phyloP scores from a whole-genome alignment of 2,329 filamentous ascomycete genomes.

The Neofusicoccum laricinum region DNA sequence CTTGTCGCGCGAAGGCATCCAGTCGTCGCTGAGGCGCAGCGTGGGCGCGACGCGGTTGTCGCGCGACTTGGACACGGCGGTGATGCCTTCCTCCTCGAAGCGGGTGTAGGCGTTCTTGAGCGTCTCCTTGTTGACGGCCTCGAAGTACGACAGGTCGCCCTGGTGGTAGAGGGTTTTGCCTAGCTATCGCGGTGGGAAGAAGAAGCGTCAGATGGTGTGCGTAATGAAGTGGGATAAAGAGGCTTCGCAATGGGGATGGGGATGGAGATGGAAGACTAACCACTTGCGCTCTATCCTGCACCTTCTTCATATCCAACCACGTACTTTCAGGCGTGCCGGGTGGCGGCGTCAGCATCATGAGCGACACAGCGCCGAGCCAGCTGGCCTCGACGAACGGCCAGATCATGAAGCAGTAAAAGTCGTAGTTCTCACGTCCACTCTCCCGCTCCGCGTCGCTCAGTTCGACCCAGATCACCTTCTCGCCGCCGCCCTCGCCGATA shows the following conservation, averaged over 20 bases:
- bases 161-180: constrained; percentile 98
- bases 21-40: constrained; percentile 69
- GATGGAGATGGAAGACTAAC: constrained; percentile 42
- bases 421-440: constrained; percentile 86
- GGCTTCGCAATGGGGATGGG: neutral
- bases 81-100: constrained; percentile 87
- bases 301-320: constrained; percentile 76
- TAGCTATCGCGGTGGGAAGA: constrained; percentile 50
- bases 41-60: constrained; percentile 60
- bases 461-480: constrained; percentile 63
- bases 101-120: constrained; percentile 88
- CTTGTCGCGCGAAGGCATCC: constrained; percentile 67
- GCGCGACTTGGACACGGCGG: constrained; percentile 65
- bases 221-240: no score
- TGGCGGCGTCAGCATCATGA: constrained; percentile 83
- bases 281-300: constrained; percentile 77
- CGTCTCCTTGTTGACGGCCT: constrained; percentile 97
- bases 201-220: no score
- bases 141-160: constrained; percentile 94
- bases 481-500: constrained; percentile 33
- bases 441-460: constrained; percentile 73
- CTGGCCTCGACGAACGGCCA: constrained; percentile 97
- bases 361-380: constrained; percentile 85
- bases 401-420: constrained; percentile 98
- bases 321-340: constrained; percentile 36